Evolutionary conservation across 345 rosid genomes (phyloP), one percentile per base, ranked within the genome.

Genomic region (Crucihimalaya himalaica): DNA sequence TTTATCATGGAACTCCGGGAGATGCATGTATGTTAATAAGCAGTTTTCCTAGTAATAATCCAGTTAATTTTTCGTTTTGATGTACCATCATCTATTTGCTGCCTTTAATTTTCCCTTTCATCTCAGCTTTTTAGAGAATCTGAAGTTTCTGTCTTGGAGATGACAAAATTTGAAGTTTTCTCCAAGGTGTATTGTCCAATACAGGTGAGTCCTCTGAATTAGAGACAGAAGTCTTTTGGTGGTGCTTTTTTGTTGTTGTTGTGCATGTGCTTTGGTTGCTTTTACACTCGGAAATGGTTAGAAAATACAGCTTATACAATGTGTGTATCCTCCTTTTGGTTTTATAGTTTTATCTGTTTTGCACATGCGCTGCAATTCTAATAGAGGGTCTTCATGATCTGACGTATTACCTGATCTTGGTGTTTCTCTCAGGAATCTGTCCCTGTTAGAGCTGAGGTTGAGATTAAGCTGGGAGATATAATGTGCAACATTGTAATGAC

Each of bases 121-220:
- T 88, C 84, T 84, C 91, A 94, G 99, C 86, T 92, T 77, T 70
- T 88, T 63, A 91, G 90, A 82, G 97, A 92, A 81, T 87, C 83
- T 70, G 87, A 86, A 79, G 72, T 85, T 79, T 94, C 97, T 20
- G 71, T 95, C 63, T 70, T 92, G 84, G 97, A 90, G 83, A 89
- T 95, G 79, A 58, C 84, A 81, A 92, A 88, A 81, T 78, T 90
- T 72, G 89, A 75, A 64, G 80, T 88, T 74, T 67, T 77, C 74
- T 89, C 96, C 54, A 87, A 83, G 63, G 78, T 88, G 66, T 87
- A 86, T 80, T 80, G 89, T 80, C 96, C 97, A 27, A 27, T 79
- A 50, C 87, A 88, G 91, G 97, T 88, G 69, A 84, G 91, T 80
- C 65, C 63, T 80, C 46, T 39, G 35, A 60, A 15, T 62, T 45